Evolutionary conservation across 2,329 filamentous ascomycete species (phyloP).

Genomic region (Botrytis squamosa): DNA sequence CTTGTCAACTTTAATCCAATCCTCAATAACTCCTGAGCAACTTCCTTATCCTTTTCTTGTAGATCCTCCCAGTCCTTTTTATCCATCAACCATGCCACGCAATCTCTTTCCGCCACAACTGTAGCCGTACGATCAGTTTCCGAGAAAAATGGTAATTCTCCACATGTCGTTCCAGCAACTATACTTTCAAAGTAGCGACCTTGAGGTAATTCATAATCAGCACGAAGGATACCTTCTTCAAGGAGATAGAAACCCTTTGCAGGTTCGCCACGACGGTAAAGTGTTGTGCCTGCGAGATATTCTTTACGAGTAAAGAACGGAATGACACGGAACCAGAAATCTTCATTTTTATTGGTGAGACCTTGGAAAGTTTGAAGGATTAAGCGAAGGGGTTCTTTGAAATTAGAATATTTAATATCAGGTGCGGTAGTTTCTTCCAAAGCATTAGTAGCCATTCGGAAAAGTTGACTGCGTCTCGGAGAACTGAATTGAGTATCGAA

Average conservation of each 20-base stretch:
- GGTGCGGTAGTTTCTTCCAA: slow-evolving; percentile 59
- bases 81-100: slow-evolving; percentile 79
- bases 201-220: slow-evolving; percentile 88
- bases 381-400: slow-evolving; percentile 85
- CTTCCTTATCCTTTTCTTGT: slow-evolving; percentile 69
- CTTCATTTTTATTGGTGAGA: slow-evolving; percentile 79
- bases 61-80: slow-evolving; percentile 68
- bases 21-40: slow-evolving; percentile 79
- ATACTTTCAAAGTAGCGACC: slow-evolving; percentile 88
- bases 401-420: slow-evolving; percentile 73
- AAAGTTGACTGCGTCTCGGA: slow-evolving; percentile 74
- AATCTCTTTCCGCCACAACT: slow-evolving; percentile 77
- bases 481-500: slow-evolving; percentile 66
- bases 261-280: slow-evolving; percentile 75
- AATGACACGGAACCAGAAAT: slow-evolving; percentile 87
- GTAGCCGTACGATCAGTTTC: slow-evolving; percentile 86
- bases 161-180: slow-evolving; percentile 89
- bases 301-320: slow-evolving; percentile 72
- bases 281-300: slow-evolving; percentile 64
- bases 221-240: slow-evolving; percentile 83
- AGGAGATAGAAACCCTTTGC: slow-evolving; percentile 87
- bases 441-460: slow-evolving; percentile 73
- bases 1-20: slow-evolving; percentile 92
- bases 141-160: slow-evolving; percentile 93
- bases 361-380: slow-evolving; percentile 96